A percentile compares a stretch with the other conserved stretches of the same genome.
These are phyloP conservation scores for Lonicera japonica DNA, from an alignment of 129 eudicot species.

Conservation along the genomic window DNA sequence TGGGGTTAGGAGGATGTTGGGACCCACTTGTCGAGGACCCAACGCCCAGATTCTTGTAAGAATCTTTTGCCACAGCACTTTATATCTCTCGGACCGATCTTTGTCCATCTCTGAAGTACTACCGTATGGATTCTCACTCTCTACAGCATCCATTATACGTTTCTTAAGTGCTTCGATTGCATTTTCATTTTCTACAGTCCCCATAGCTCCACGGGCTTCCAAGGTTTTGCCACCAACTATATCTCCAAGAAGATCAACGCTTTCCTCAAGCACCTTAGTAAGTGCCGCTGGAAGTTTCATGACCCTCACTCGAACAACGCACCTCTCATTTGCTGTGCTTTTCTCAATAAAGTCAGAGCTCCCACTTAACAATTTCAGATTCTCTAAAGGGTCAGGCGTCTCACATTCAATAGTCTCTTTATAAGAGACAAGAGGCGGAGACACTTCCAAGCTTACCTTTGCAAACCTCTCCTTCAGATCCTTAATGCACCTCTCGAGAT, in stretches of 20 bases:
- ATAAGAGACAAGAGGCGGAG: constrained; percentile 92
- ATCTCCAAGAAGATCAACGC: constrained; percentile 64
- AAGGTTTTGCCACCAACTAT: constrained; percentile 69
- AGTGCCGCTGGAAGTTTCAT: constrained; percentile 84
- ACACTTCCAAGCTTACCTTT: constrained; percentile 79
- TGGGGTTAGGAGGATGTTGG: constrained; percentile 86
- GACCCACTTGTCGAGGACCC: constrained; percentile 94
- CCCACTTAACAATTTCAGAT: constrained; percentile 42
- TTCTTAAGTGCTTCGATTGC: constrained; percentile 63
- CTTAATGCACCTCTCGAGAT: constrained; percentile 85
- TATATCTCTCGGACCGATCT: constrained; percentile 45
- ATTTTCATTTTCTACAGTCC: constrained; percentile 48
- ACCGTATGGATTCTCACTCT: constrained; percentile 43
- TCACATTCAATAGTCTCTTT: constrained; percentile 88
- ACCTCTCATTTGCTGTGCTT: constrained; percentile 86
- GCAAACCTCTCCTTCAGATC: constrained; percentile 94
- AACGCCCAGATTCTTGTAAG: constrained; percentile 82
- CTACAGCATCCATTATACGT: constrained; percentile 70
- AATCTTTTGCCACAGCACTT: constrained; percentile 49
- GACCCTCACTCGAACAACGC: constrained; percentile 69
- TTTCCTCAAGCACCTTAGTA: constrained; percentile 79
- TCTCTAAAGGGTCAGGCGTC: constrained; percentile 50
- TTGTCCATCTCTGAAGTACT: constrained; percentile 41
- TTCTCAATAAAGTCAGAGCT: constrained; percentile 56
- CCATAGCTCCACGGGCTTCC: constrained; percentile 38